phyloP scores from a whole-genome alignment of 108 stramenopile genomes.

The Asterionellopsis glacialis region DNA sequence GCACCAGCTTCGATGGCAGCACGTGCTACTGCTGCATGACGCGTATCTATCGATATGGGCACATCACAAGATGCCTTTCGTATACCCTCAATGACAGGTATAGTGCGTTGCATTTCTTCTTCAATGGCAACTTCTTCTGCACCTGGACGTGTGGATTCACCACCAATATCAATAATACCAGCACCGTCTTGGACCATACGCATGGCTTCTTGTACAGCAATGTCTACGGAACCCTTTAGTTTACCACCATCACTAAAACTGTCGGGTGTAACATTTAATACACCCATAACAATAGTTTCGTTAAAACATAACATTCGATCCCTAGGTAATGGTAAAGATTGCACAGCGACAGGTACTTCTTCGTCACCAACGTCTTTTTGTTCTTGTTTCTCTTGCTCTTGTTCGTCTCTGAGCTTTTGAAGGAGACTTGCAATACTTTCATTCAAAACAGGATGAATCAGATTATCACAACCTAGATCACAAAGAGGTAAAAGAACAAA shows the following conservation, averaged over 20 bases:
- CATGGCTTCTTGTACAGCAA: conserved; percentile 73
- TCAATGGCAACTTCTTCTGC: conserved; percentile 64
- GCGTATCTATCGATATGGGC: conserved; percentile 93
- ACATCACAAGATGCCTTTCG: conserved; percentile 56
- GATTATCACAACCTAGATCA: conserved; percentile 53
- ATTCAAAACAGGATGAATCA: conserved; percentile 44
- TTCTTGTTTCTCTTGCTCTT: conserved; percentile 8
- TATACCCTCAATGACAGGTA: conserved; percentile 84
- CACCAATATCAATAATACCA: conserved; percentile 91
- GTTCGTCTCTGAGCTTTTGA: conserved; percentile 7
- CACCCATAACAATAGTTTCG: conserved; percentile 87
- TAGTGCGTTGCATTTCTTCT: conserved; percentile 74
- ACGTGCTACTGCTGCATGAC: conserved; percentile 79
- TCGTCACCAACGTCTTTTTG: conserved; percentile 24
- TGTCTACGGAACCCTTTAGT: conserved; percentile 34
- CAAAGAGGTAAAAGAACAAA: conserved; percentile 91
- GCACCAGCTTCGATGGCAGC: conserved; percentile 90
- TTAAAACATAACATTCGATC: conserved; percentile 62
- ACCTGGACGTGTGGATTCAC: conserved; percentile 95
- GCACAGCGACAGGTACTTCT: no score
- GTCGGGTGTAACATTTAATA: conserved; percentile 96
- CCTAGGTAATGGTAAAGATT: conserved; percentile 56
- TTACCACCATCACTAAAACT: conserved; percentile 95
- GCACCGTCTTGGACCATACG: conserved; percentile 85
- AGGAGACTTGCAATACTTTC: conserved; percentile 40